Evolutionary conservation across 2,329 filamentous ascomycete genomes (phyloP).

Genomic region (Claviceps purpurea): DNA sequence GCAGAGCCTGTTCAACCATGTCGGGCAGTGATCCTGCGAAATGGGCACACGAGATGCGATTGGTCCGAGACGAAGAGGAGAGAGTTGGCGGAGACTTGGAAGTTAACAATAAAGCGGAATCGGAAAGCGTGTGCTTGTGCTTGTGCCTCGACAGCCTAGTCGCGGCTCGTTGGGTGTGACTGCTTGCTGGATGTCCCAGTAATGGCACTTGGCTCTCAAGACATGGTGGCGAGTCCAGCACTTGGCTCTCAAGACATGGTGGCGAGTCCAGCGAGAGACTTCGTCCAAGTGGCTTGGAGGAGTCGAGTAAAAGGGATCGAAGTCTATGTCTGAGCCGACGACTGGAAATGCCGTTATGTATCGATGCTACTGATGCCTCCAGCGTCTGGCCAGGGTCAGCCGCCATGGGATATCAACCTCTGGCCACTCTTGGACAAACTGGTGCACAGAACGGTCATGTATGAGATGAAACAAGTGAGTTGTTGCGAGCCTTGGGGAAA

Average conservation of each 20-base stretch:
- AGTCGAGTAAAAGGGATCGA: background rate
- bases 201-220: background rate
- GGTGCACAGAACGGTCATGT: background rate
- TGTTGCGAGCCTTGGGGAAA: background rate
- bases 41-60: conserved; percentile 1
- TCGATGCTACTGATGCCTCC: background rate
- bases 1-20: background rate
- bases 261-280: background rate
- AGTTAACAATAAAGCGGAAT: background rate
- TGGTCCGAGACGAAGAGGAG: background rate
- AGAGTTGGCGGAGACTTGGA: background rate
- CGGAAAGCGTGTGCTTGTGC: background rate
- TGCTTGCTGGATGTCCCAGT: background rate
- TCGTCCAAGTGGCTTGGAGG: background rate
- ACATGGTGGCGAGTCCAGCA: background rate
- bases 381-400: background rate
- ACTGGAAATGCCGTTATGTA: background rate
- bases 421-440: background rate
- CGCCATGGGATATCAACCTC: background rate
- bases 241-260: background rate
- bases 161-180: background rate
- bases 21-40: conserved; percentile 2
- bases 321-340: background rate
- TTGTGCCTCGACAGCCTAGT: conserved; percentile 1
- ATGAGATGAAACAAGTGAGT: background rate